Evolutionary conservation across 257 asterid genomes (phyloP), one percentile per base, ranked within the genome.

Genomic region (Jacaranda mimosifolia): DNA sequence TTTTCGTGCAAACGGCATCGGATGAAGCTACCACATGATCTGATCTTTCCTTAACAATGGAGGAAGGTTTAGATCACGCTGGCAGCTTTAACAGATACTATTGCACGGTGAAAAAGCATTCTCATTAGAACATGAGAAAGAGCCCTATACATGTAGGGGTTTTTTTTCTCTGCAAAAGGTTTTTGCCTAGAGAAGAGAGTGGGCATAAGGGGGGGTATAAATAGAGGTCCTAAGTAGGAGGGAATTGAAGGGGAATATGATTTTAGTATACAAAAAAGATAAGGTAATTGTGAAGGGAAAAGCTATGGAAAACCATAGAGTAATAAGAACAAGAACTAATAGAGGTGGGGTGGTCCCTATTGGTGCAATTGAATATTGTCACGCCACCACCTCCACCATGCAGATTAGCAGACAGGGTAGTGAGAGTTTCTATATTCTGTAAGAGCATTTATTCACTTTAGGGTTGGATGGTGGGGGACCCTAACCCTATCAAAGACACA

Each of bases 21-120:
- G 94, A 82, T 89, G 92, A 91, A 91, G 94, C 87, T 75, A 77
- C 97, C 94, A 85, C 78, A 87, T 88, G 96, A 88, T 84, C 96
- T 83, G 77, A 82, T 82, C 86, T 63, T 68, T 48, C 85, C 80
- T 69, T 56, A 70, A 67, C 4, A n/a, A 1, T 10, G 15, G 73
- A 84, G 87, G 78, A 63, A 76, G 64, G 88, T 58, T 88, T 76
- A 90, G 96, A 88, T 90, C 96, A 90, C 77, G 96, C 96, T 90
- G 96, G 92, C 96, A 90, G 96, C 96, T 90, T 90, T 90, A 90
- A 58, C 96, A 65, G 82, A 85, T 83, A 72, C 83, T 6, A 68
- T 83, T 64, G 75, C 86, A 89, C 87, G 84, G 9, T 21, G 21
- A 40, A 18, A 39, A 32, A 7, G 51, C 26, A 75, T 38, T 38